Evolutionary conservation across 2,329 filamentous ascomycete genomes (phyloP).

Genomic region (Apiospora phragmitis): DNA sequence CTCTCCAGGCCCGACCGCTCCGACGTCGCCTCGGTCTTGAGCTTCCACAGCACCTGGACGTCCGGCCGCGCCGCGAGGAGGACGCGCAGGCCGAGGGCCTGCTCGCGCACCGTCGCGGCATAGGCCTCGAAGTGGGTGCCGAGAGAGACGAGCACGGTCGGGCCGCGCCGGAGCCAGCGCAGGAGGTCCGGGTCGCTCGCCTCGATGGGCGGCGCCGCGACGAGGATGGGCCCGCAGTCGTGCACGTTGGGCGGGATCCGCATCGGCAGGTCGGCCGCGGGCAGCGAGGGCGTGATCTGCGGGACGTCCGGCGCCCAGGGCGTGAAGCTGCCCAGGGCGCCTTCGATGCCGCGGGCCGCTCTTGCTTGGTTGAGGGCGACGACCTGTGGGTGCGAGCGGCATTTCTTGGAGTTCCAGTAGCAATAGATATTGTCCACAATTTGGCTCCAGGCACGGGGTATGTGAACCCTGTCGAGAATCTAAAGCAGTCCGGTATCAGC

Average conservation of each 20-base stretch:
- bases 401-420: neutral
- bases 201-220: slow-evolving; percentile 5
- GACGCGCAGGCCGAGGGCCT: slow-evolving; percentile 3
- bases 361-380: neutral
- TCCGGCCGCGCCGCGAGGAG: slow-evolving; percentile 3
- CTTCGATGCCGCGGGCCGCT: neutral
- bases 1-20: neutral
- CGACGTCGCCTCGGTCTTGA: neutral
- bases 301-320: neutral
- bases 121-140: slow-evolving; percentile 5
- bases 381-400: neutral
- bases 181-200: slow-evolving; percentile 2
- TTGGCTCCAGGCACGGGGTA: slow-evolving; percentile 6
- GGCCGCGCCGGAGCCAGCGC: neutral
- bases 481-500: neutral
- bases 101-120: neutral
- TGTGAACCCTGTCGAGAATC: neutral
- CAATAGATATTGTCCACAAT: neutral
- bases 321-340: slow-evolving; percentile 1
- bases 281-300: neutral
- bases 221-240: slow-evolving; percentile 3
- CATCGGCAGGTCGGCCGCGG: neutral
- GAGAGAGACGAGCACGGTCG: slow-evolving; percentile 5
- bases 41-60: neutral
- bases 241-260: neutral